A percentile compares a stretch with the other conserved stretches of the same genome.
These are phyloP conservation scores for Rosa multiflora DNA, from an alignment of 306 rosid species.

Conservation along the genomic window DNA sequence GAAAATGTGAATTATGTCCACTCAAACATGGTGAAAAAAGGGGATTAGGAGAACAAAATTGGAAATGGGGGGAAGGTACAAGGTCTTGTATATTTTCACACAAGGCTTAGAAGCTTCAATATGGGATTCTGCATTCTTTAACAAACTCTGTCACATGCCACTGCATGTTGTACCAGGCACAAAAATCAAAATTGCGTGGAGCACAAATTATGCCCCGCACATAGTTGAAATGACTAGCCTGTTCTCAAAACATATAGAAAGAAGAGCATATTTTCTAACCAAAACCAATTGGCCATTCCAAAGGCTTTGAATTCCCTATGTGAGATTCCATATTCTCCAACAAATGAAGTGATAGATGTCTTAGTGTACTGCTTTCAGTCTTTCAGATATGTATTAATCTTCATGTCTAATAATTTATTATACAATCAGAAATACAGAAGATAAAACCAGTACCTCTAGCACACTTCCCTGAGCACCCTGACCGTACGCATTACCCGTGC, in stretches of 20 bases:
- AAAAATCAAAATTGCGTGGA: too few species aligned
- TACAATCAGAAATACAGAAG: background rate
- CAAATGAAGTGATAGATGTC: background rate
- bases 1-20: slow-evolving; percentile 10
- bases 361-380: background rate
- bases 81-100: background rate
- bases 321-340: background rate
- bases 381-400: background rate
- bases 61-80: background rate
- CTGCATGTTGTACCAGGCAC: too few species aligned
- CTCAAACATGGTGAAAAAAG: background rate
- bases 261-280: too few species aligned
- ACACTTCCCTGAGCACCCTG: slow-evolving; percentile 49
- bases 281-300: background rate
- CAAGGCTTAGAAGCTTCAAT: background rate
- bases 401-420: background rate
- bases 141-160: too few species aligned
- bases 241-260: too few species aligned
- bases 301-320: background rate
- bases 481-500: slow-evolving; percentile 42
- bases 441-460: slow-evolving; percentile 56
- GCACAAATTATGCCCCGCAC: too few species aligned
- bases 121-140: background rate
- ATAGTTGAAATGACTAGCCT: too few species aligned
- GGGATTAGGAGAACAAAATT: background rate